These are phyloP conservation scores for Blepharisma stoltei DNA, from an alignment of 73 alveolate genomes.

Conservation along the genomic window DNA sequence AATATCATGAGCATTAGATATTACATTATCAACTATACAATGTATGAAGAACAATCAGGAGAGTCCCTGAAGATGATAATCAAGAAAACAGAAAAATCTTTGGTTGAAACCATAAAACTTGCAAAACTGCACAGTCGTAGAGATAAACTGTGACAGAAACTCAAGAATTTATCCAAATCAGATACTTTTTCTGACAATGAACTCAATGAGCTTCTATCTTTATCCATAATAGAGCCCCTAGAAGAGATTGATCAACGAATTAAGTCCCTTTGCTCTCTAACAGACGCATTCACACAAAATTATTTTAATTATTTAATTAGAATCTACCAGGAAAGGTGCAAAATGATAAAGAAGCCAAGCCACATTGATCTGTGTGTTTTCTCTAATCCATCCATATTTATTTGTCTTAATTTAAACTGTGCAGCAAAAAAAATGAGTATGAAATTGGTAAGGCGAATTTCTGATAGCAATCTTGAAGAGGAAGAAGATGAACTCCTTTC, in stretches of 20 bases:
- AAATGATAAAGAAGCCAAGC: background rate
- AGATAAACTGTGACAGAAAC: conserved; percentile 6
- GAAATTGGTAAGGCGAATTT: background rate
- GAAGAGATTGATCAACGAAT: conserved; percentile 1
- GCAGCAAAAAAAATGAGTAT: background rate
- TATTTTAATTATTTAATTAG: background rate
- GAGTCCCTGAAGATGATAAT: too few relatives aligned
- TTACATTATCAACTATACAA: too few relatives aligned
- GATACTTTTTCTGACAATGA: background rate
- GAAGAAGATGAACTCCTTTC: conserved; percentile 17
- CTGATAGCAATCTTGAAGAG: background rate
- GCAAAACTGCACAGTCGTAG: background rate
- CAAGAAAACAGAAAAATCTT: too few relatives aligned
- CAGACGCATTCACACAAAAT: background rate
- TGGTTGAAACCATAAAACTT: background rate
- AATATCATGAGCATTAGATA: too few relatives aligned
- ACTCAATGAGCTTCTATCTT: background rate
- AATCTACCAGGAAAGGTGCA: background rate
- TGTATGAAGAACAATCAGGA: too few relatives aligned
- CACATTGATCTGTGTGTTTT: background rate
- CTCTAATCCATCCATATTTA: background rate
- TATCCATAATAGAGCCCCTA: background rate
- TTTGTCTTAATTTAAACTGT: background rate
- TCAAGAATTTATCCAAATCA: background rate
- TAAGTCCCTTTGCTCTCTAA: background rate